These are phyloP conservation scores for Wallemia ichthyophaga DNA, from an alignment of 1,284 basidiomycete species.

Conservation along the genomic window DNA sequence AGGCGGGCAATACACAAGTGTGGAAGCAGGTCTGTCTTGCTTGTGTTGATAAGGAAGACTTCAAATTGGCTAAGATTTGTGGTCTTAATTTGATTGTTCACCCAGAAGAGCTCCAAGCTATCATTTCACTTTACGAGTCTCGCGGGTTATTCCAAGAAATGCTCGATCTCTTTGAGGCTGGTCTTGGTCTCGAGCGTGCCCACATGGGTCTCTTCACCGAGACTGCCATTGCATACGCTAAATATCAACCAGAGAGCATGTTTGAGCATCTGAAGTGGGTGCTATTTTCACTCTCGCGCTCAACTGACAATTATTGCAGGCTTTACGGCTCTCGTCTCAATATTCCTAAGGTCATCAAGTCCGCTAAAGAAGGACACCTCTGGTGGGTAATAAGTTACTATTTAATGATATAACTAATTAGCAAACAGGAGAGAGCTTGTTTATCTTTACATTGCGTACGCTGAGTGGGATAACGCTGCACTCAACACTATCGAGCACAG, in stretches of 20 bases:
- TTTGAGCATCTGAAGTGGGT: conserved; percentile 58
- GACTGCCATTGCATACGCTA: conserved; percentile 76
- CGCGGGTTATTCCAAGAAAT: conserved; percentile 87
- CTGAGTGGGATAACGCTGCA: conserved; percentile 75
- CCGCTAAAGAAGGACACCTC: conserved; percentile 79
- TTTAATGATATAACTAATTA: neutral
- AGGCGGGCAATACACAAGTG: conserved; percentile 98
- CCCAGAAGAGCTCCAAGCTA: conserved; percentile 55
- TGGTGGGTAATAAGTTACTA: conserved; percentile 24
- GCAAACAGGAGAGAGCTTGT: conserved; percentile 45
- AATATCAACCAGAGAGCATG: conserved; percentile 50
- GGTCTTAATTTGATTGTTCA: conserved; percentile 40
- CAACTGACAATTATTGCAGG: neutral
- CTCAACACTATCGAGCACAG: conserved; percentile 94
- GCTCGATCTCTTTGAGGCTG: conserved; percentile 67
- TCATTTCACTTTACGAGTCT: conserved; percentile 66
- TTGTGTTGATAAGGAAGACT: conserved; percentile 88
- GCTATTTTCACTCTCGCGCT: neutral
- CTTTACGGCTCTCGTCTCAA: conserved; percentile 93
- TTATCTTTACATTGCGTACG: conserved; percentile 93
- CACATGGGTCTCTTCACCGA: conserved; percentile 82
- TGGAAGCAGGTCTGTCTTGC: conserved; percentile 99
- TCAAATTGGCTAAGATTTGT: conserved; percentile 91
- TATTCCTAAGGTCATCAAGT: conserved; percentile 76
- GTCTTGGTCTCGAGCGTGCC: conserved; percentile 76